Evolutionary conservation across 345 rosid species (phyloP).

Genomic region (Sisymbrium irio): DNA sequence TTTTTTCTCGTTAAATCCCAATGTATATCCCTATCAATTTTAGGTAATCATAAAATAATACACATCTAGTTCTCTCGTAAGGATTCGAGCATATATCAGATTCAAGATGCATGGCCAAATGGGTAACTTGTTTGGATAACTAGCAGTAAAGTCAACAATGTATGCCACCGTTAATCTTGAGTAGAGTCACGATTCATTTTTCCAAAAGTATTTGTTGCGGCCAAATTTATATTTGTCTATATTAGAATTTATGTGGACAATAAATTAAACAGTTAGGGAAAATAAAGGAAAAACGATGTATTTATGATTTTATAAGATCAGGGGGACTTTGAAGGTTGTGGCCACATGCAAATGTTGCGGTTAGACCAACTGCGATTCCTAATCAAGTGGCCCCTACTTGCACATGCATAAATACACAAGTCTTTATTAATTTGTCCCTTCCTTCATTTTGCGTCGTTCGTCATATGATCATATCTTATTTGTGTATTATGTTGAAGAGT

Average conservation of each 20-base stretch:
- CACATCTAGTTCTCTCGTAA: background rate
- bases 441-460: background rate
- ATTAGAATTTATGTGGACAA: constrained; percentile 25
- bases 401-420: constrained; percentile 43
- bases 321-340: constrained; percentile 27
- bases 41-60: background rate
- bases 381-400: constrained; percentile 35
- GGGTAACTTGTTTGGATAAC: constrained; percentile 20
- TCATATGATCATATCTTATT: constrained; percentile 5
- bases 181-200: background rate
- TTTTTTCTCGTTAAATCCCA: constrained; percentile 18
- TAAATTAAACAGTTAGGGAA: background rate
- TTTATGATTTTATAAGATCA: constrained; percentile 24
- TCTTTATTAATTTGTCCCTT: constrained; percentile 32
- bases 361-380: constrained; percentile 42
- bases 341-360: constrained; percentile 70
- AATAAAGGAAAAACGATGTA: background rate
- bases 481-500: background rate
- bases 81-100: background rate
- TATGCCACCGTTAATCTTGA: constrained; percentile 28
- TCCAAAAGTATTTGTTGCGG: background rate
- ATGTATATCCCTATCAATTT: background rate
- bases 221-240: background rate
- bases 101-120: background rate
- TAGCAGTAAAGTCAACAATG: constrained; percentile 26